Evolutionary conservation across 768 basidiomycete genomes (phyloP), one percentile per base, ranked within the genome.

Genomic region (Trametes cingulata): DNA sequence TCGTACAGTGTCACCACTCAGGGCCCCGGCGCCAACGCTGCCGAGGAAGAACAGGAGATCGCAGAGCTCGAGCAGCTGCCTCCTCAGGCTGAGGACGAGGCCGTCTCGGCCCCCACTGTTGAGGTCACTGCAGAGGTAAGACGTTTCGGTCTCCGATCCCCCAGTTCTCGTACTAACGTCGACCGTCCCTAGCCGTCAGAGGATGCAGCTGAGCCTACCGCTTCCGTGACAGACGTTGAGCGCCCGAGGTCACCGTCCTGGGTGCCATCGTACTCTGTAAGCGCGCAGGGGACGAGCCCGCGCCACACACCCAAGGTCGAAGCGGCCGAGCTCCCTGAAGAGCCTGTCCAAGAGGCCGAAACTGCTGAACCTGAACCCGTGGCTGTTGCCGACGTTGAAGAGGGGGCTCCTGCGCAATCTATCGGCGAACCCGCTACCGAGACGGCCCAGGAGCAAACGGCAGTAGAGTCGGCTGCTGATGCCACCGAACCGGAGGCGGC

Each of bases 251-350:
- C 78, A 20, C 75, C 78, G 19, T 58, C 61, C 13, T 83, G 78
- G 79, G 75, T 76, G 15, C 75, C 78, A 8, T 82, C 82, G 4
- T 84, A 82, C 72, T 77, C 78, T 51, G 82, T 83, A 24, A 80
- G 75, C 41, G 76, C 66, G 9, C 77, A 78, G 69, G 78, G 76
- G 40, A 46, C 65, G 15, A 68, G 65, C 52, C 64, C 67, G 22
- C 37, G 52, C 22, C 61, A 60, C 29, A 39, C 42, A 2, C 66
- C 63, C 8, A 54, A 54, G 15, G 48, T 60, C 25, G 52, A 56
- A 20, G 27, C 50, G 0, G 58, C 29, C 10, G 56, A 58, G 25
- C 43, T 58, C 8, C 51, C 63, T 22, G 50, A 46, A 9, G 60
- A 61, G 40, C 1, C 42, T 25, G 19, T 9, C n/a, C 45, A 43